Base-by-base conservation (phyloP, 2,329 filamentous ascomycete species). In the Stachybotrys elegans region DNA sequence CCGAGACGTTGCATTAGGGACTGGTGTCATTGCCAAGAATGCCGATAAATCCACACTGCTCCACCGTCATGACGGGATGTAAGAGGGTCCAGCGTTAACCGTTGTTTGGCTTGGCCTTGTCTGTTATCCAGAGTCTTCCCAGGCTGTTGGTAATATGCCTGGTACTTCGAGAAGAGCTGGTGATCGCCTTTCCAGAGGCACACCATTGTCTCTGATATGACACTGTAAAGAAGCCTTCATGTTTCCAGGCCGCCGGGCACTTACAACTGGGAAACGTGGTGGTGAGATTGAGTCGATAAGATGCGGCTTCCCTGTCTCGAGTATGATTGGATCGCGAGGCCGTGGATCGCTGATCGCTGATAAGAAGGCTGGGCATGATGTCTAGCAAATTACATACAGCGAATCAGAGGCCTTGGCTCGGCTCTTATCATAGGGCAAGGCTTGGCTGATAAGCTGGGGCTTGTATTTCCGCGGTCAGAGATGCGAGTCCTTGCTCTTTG, bases 361-460 rank as follows among this genome's bases (percentile, higher is more conserved):
- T 40, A 40, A 40, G 20, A 40, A 4, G 37, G n/a, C 37, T 40
- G n/a, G 35, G 35, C 35, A 38, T 38, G 35, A 38, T 38, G 35
- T 22, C 21, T 12, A 14, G 17, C 16, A 36, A 21, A 21, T 22
- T 32, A 36, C n/a, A 13, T 22, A 29, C 22, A 22, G 31, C 41
- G 6, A 38, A 38, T 38, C 21, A 38, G 35, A 38, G 35, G n/a
- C n/a, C n/a, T n/a, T n/a, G n/a, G n/a, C n/a, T n/a, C n/a, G n/a
- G n/a, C n/a, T n/a, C n/a, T n/a, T n/a, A n/a, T n/a, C n/a, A n/a
- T n/a, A n/a, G n/a, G n/a, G n/a, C n/a, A n/a, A n/a, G n/a, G n/a
- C n/a, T n/a, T n/a, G n/a, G n/a, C n/a, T n/a, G n/a, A n/a, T n/a
- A n/a, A n/a, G n/a, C n/a, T n/a, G n/a, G n/a, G n/a, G n/a, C n/a